Percentiles rank a stretch among this genome's conserved stretches.
Conservation (phyloP, 768 basidiomycete genomes). For the Boletellus ananas region DNA sequence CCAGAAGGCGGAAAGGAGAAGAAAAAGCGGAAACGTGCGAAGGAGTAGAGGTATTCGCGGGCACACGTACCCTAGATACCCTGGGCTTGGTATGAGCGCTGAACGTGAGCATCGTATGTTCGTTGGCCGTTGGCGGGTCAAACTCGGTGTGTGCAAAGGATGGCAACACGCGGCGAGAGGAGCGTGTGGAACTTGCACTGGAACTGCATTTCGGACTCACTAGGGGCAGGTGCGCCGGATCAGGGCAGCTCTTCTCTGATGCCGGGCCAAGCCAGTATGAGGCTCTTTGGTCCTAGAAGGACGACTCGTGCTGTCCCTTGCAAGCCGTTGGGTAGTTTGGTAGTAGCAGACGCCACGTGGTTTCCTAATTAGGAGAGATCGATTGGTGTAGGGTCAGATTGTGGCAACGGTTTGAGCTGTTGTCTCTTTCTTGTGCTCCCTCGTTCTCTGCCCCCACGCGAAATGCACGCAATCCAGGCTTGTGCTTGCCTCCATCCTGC, state of each 20-base stretch:
- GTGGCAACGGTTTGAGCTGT: slow-evolving; percentile 17
- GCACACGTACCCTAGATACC: slow-evolving; percentile 1
- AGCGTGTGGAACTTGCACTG: too few species aligned
- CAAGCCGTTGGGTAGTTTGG: too few species aligned
- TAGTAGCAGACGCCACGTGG: slow-evolving; percentile 23
- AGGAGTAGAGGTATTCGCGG: slow-evolving; percentile 1
- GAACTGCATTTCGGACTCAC: neutral
- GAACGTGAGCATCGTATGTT: too few species aligned
- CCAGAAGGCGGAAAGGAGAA: slow-evolving; percentile 28
- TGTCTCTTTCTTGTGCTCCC: slow-evolving; percentile 19
- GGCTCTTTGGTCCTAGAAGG: neutral
- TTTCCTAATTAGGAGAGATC: slow-evolving; percentile 32
- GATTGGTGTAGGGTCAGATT: slow-evolving; percentile 32
- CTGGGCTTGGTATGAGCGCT: too few species aligned
- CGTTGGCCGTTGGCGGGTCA: too few species aligned
- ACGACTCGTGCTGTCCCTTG: neutral
- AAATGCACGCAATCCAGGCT: slow-evolving; percentile 52
- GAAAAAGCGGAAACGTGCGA: slow-evolving; percentile 27
- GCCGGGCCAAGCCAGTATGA: neutral
- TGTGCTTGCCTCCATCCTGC: neutral
- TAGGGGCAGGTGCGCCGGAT: neutral
- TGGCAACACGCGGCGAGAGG: too few species aligned
- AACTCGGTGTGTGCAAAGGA: too few species aligned
- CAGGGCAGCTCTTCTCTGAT: neutral
- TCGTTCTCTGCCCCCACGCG: slow-evolving; percentile 2